phyloP scores from a whole-genome alignment of 495 filamentous ascomycete genomes.

The Entonaema liquescens region DNA sequence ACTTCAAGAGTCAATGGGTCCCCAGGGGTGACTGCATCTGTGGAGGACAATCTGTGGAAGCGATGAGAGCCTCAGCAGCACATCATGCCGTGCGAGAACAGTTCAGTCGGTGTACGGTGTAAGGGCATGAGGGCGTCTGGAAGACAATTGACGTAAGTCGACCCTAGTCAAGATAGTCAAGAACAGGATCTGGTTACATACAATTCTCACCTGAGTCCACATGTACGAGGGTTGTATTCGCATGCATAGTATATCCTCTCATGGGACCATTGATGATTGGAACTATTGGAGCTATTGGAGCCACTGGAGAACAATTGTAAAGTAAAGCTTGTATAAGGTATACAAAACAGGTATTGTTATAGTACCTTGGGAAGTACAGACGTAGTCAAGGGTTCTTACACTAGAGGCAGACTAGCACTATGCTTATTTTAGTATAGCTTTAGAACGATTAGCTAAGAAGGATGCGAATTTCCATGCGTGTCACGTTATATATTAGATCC shows the following conservation, averaged over 20 bases:
- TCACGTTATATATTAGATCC: background rate
- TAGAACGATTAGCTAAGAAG: constrained; percentile 5
- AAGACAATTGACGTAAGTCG: background rate
- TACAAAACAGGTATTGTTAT: background rate
- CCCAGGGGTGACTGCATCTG: background rate
- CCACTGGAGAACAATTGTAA: background rate
- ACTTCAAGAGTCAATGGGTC: background rate
- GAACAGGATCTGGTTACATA: background rate
- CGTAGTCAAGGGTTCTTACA: no score
- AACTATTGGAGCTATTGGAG: background rate
- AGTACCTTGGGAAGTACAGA: no score
- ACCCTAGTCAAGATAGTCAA: background rate
- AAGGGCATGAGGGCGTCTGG: background rate
- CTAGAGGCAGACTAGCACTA: no score
- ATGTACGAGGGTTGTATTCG: constrained; percentile 2
- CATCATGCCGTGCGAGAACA: background rate
- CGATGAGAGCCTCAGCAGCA: background rate
- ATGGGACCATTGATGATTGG: background rate
- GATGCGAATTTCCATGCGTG: constrained; percentile 5
- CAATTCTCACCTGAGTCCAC: background rate
- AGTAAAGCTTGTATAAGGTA: no score
- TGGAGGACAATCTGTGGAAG: background rate
- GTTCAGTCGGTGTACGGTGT: background rate
- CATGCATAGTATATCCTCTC: background rate
- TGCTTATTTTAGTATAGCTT: background rate